These are phyloP conservation scores for Saraca asoca DNA, from an alignment of 331 rosid genomes.

Conservation along the genomic window DNA sequence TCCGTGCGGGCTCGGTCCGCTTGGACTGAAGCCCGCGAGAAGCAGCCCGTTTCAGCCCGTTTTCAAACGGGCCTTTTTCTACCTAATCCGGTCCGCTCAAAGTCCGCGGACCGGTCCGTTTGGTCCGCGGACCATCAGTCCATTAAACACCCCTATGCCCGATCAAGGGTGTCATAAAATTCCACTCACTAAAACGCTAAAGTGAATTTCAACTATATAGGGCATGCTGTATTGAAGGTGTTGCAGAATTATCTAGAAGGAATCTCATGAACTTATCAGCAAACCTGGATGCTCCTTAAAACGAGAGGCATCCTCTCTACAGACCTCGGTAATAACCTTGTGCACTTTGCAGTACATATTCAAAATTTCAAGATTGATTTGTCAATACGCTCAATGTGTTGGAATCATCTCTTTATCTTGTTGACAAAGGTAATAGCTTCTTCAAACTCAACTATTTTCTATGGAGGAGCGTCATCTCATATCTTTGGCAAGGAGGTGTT, in stretches of 20 bases:
- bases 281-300: conserved; percentile 78
- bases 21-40: too few relatives aligned
- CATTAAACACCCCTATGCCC: conserved; percentile 42
- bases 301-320: conserved; percentile 80
- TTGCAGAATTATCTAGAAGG: conserved; percentile 79
- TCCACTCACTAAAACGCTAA: conserved; percentile 67
- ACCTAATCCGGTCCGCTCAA: too few relatives aligned
- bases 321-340: conserved; percentile 87
- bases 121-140: too few relatives aligned
- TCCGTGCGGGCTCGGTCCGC: too few relatives aligned
- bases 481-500: conserved; percentile 96
- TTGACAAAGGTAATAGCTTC: conserved; percentile 97
- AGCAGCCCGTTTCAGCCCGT: too few relatives aligned
- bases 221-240: conserved; percentile 64
- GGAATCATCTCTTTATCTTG: conserved; percentile 97
- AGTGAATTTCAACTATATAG: conserved; percentile 57
- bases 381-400: conserved; percentile 80
- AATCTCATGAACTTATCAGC: conserved; percentile 88
- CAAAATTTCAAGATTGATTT: conserved; percentile 92
- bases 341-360: conserved; percentile 98
- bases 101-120: too few relatives aligned
- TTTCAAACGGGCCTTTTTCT: too few relatives aligned
- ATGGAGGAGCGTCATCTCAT: conserved; percentile 77
- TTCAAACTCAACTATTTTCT: conserved; percentile 91
- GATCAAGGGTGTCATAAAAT: conserved; percentile 60